phyloP scores from a whole-genome alignment of 495 filamentous ascomycete species.

The Usnea hakonensis region DNA sequence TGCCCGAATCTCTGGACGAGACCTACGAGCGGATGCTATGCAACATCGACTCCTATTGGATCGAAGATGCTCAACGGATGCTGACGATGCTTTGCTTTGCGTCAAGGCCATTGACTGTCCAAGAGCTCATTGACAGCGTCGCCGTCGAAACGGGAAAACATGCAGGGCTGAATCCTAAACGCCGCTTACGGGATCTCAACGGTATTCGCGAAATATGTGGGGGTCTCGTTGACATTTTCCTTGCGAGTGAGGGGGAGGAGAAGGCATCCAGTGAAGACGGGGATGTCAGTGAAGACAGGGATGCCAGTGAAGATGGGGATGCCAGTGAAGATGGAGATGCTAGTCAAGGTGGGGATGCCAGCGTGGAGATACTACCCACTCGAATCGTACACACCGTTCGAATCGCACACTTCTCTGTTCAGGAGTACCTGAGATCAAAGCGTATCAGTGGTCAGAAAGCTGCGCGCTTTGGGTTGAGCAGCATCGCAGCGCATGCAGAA shows the following conservation, averaged over 20 bases:
- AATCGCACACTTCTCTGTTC: constrained; percentile 36
- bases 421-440: constrained; percentile 35
- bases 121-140: constrained; percentile 31
- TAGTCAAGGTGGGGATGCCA: no score
- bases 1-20: constrained; percentile 32
- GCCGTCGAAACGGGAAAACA: constrained; percentile 26
- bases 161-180: constrained; percentile 20
- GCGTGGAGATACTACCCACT: neutral
- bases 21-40: constrained; percentile 33
- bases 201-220: constrained; percentile 26
- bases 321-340: no score
- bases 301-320: no score
- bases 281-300: no score
- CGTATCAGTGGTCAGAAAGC: constrained; percentile 26
- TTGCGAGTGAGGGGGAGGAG: no score
- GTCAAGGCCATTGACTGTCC: constrained; percentile 26
- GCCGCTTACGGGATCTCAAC: constrained; percentile 21
- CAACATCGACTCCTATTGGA: constrained; percentile 23
- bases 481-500: constrained; percentile 22
- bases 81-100: constrained; percentile 33
- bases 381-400: constrained; percentile 13
- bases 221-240: constrained; percentile 27
- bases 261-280: no score
- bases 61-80: constrained; percentile 31
- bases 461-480: constrained; percentile 21